A percentile compares a stretch with the other conserved stretches of the same genome.
Evolutionary conservation across 164 flowering plant genomes (phyloP).

Genomic region (Vitis rotundifolia): DNA sequence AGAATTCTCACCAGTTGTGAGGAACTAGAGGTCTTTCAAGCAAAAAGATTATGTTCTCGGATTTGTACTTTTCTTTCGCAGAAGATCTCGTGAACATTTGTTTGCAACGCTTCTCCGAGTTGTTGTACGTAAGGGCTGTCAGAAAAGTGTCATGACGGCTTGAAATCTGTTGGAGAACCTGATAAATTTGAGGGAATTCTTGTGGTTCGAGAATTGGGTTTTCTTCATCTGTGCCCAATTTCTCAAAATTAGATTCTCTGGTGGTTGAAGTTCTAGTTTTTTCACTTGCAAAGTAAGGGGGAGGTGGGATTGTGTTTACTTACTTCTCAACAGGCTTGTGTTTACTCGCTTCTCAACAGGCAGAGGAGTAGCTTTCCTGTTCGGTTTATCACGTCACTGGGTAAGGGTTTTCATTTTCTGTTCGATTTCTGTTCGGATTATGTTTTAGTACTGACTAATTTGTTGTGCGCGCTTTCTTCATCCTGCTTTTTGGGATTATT

Average conservation of each 20-base stretch:
- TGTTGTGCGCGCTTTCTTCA: background rate
- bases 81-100: background rate
- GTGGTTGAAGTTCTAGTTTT: background rate
- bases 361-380: background rate
- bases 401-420: background rate
- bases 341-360: background rate
- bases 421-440: too few relatives aligned
- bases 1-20: too few relatives aligned
- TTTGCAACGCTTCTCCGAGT: background rate
- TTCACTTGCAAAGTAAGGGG: background rate
- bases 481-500: background rate
- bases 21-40: background rate
- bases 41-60: slow-evolving; percentile 1
- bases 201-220: slow-evolving; percentile 3
- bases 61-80: background rate
- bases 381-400: background rate
- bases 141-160: background rate
- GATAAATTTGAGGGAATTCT: background rate
- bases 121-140: slow-evolving; percentile 6
- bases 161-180: background rate
- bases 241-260: background rate
- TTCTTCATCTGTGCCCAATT: background rate
- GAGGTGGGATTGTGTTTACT: background rate
- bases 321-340: background rate
- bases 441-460: background rate